Base-by-base conservation (phyloP, 73 alveolate genomes). In the Tetrahymena malaccensis region DNA sequence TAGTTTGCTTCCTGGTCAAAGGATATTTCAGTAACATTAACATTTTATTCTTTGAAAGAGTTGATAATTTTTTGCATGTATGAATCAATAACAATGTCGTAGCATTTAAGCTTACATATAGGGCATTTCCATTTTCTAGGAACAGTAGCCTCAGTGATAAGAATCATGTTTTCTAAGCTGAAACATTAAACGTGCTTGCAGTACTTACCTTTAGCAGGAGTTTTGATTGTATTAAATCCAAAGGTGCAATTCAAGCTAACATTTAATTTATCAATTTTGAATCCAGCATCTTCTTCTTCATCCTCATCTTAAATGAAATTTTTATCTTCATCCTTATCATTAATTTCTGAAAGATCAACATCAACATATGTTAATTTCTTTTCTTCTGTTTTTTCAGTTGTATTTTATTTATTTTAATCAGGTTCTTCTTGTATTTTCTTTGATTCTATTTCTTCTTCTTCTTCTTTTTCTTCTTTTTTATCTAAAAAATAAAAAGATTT, bases 51-150 rank as follows among this genome's bases (percentile, higher is more conserved):
- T 56, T 94, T 95, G 57, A 85, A 95, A 43, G 55, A 10, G 1
- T 95, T 93, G 40, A 95, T 58, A 25, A 95, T 35, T 27, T 33
- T 22, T 58, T 85, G 94, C 93, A 85, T 44, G 33, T 85, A 95
- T 9, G 34, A 95, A 55, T 95, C 97, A 33, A 95, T 95, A 22
- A 31, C 25, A 1, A 95, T 89, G 37, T 95, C 97, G 85, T 85
- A 95, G 27, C 93, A 85, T 55, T 89, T 95, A 22, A 38, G 70
- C 34, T 95, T 95, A 16, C 97, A 95, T 50, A 95, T 93, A 27
- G 97, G 97, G 40, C 97, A 95, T 35, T 85, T 95, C 97, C 97
- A 95, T 31, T 95, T 95, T 93, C 95, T 95, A 34, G 97, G 94
- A 43, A 83, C 84, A 44, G 95, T 85, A 7, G 93, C 94, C 22